Evolutionary conservation across 2,329 filamentous ascomycete genomes (phyloP).

Genomic region (Cladosporium oxysporum): DNA sequence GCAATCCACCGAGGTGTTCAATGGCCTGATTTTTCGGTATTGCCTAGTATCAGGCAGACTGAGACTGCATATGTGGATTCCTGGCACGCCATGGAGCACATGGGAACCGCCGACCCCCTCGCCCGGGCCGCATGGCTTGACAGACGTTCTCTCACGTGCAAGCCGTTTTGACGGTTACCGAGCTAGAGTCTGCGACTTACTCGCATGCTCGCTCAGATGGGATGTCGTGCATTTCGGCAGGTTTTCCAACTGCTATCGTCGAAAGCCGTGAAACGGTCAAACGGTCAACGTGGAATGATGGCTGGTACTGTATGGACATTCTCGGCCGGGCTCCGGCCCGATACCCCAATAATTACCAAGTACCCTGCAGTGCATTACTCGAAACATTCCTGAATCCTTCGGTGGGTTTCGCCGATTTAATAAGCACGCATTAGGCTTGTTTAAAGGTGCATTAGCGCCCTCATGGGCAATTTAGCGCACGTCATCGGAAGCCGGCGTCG

Average conservation of each 20-base stretch:
- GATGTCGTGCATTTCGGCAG: background rate
- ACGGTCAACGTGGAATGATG: background rate
- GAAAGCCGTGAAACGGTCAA: background rate
- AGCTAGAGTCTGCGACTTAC: background rate
- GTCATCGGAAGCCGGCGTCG: background rate
- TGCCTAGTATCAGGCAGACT: no score
- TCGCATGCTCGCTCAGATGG: background rate
- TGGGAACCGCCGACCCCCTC: no score
- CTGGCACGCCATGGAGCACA: no score
- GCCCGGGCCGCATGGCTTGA: background rate
- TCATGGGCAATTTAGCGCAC: background rate
- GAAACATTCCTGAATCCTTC: background rate
- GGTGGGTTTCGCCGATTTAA: background rate
- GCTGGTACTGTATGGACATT: background rate
- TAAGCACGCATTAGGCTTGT: background rate
- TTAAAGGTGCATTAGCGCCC: background rate
- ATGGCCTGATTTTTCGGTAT: no score
- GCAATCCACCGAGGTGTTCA: no score
- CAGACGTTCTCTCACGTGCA: background rate
- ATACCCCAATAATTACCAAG: background rate
- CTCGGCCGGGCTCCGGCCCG: background rate
- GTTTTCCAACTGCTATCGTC: background rate
- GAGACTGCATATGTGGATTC: no score
- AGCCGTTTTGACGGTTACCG: background rate
- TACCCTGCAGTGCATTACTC: background rate